Conservation (phyloP, 495 filamentous ascomycete species). For the Talaromyces wortmannii region DNA sequence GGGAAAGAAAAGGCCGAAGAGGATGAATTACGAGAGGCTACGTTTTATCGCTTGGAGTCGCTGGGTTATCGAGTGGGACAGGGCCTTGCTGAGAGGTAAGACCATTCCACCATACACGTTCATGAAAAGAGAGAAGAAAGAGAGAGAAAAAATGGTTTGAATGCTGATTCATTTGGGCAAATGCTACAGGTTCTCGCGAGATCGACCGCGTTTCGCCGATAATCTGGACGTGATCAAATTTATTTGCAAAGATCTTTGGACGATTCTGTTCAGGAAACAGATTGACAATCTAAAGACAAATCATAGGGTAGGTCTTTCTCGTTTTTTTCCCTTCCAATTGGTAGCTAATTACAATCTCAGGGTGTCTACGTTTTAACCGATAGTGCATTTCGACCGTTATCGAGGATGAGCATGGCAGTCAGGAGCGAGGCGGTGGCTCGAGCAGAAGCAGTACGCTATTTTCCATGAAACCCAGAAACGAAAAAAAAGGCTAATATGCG, state of each 20-base stretch:
- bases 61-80: constrained; percentile 90
- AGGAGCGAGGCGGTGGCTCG: constrained; percentile 62
- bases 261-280: constrained; percentile 88
- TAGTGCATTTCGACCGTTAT: constrained; percentile 82
- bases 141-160: background rate
- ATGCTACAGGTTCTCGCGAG: constrained; percentile 67
- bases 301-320: constrained; percentile 61
- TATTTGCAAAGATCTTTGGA: constrained; percentile 97
- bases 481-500: constrained; percentile 9
- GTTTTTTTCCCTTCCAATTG: constrained; percentile 6
- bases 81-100: constrained; percentile 83
- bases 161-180: background rate
- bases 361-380: constrained; percentile 96
- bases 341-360: constrained; percentile 26
- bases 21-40: constrained; percentile 73
- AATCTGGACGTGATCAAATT: constrained; percentile 94
- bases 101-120: background rate
- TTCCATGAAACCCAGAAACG: background rate
- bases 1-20: constrained; percentile 50
- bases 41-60: constrained; percentile 75
- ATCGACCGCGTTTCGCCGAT: constrained; percentile 79
- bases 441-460: constrained; percentile 68
- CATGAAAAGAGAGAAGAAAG: background rate
- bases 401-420: constrained; percentile 74
- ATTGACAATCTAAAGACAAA: constrained; percentile 98